Conservation (phyloP, 2,329 filamentous ascomycete species). For the Boeremia exigua region DNA sequence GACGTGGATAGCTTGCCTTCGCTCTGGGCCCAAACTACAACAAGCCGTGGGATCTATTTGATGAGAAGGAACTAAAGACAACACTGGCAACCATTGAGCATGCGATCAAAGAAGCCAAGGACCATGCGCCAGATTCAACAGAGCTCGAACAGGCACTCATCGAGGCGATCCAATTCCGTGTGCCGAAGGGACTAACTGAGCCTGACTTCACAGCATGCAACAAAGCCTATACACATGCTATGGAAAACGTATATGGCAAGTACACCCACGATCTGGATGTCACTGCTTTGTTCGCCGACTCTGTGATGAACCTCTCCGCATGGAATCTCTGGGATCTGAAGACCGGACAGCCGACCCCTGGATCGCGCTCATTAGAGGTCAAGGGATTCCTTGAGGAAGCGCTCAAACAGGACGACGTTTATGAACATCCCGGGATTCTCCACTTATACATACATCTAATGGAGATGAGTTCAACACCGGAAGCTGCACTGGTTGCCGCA, state of each 20-base stretch:
- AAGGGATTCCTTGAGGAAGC: constrained; percentile 66
- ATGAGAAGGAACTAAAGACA: constrained; percentile 62
- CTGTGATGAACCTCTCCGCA: constrained; percentile 69
- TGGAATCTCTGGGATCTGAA: constrained; percentile 69
- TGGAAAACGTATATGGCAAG: constrained; percentile 60
- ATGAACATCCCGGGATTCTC: constrained; percentile 70
- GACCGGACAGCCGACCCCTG: constrained; percentile 62
- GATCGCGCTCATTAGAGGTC: constrained; percentile 64
- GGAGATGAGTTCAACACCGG: constrained; percentile 75
- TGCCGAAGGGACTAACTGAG: constrained; percentile 54
- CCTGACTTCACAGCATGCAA: constrained; percentile 61
- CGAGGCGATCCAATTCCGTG: constrained; percentile 58
- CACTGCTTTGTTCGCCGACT: constrained; percentile 67
- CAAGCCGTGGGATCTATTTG: constrained; percentile 78
- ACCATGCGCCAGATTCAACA: constrained; percentile 45
- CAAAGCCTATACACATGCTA: constrained; percentile 65
- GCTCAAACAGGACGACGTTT: constrained; percentile 57
- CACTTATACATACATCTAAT: constrained; percentile 80
- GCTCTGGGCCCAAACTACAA: constrained; percentile 79
- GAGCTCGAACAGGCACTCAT: constrained; percentile 68
- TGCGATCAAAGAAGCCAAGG: constrained; percentile 55
- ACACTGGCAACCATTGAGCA: constrained; percentile 58
- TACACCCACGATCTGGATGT: constrained; percentile 68
- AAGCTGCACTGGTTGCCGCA: constrained; percentile 65
- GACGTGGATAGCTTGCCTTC: constrained; percentile 60